Conservation (phyloP, 768 basidiomycete genomes). For the Termitomyces sp. region DNA sequence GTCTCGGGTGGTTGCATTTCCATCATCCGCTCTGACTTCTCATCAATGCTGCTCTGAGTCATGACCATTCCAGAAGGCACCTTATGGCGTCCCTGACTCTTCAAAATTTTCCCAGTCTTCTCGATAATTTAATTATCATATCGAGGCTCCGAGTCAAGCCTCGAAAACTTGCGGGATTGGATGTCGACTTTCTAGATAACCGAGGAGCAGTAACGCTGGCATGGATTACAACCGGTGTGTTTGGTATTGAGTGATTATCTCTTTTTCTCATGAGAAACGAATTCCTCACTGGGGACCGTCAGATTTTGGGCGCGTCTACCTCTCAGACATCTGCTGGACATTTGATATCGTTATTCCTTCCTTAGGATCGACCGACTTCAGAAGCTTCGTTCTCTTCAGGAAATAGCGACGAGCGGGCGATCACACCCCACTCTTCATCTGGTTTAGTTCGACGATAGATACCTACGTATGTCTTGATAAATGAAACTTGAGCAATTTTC, state of each 20-base stretch:
- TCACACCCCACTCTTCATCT: background rate
- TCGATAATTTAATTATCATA: background rate
- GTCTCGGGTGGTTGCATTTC: no score
- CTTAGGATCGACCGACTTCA: background rate
- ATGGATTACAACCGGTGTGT: background rate
- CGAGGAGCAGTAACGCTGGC: background rate
- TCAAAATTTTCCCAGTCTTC: no score
- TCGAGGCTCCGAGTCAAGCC: no score
- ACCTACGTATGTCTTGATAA: background rate
- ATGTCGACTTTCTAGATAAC: no score
- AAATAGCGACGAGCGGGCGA: background rate
- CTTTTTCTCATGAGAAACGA: background rate
- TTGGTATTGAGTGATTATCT: background rate
- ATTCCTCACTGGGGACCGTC: background rate
- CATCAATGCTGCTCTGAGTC: background rate
- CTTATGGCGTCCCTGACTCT: background rate
- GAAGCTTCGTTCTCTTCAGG: background rate
- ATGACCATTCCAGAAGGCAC: background rate
- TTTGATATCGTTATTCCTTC: background rate
- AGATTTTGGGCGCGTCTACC: background rate
- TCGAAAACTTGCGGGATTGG: background rate
- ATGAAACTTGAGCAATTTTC: background rate
- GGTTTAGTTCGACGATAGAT: background rate
- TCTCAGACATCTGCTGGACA: background rate
- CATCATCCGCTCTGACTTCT: no score